Base-by-base conservation (phyloP, 306 rosid species). In the Fagus sylvatica region DNA sequence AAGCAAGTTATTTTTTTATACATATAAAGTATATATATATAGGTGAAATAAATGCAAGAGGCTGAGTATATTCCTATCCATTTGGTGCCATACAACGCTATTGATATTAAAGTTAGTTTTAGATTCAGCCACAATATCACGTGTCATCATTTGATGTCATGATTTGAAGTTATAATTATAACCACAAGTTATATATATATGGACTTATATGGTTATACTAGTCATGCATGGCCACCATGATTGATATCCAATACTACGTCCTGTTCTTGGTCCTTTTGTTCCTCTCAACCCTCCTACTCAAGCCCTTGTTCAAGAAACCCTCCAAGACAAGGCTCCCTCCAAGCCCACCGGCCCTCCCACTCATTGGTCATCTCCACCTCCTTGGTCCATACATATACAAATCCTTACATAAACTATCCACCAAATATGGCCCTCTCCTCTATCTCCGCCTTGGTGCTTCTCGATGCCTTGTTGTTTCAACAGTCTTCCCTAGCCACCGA, bases 311-410 rank as follows among this genome's bases (percentile, higher is more conserved):
- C 28, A 22, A 22, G 28, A 22, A 22, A 22, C 28, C 28, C 28
- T 22, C 28, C 28, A 22, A 22, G 28, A 22, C 28, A 22, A 22
- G 28, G 28, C 83, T 68, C 13, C 85, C 84, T 17, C 84, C 84
- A 1, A 74, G 76, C 68, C 89, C 85, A 12, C 87, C 82, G 5
- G 37, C 87, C 5, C 55, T 84, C 57, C 86, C 85, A 5, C 15
- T 87, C 49, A 77, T 87, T 49, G 88, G 87, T 57, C 88, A 87
- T 76, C 88, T 84, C 77, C 88, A 79, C 79, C 81, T 69, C 77
- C 79, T 83, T 87, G 55, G 69, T 17, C 75, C 85, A 12, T 55
- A 78, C 28, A 30, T 83, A 34, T 46, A 75, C 79, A 74, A 73
- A 74, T 80, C 85, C 40, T 71, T 85, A 72, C 74, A 75, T 17